phyloP scores from a whole-genome alignment of 208 protist genomes.

The Leishmania martiniquensis region DNA sequence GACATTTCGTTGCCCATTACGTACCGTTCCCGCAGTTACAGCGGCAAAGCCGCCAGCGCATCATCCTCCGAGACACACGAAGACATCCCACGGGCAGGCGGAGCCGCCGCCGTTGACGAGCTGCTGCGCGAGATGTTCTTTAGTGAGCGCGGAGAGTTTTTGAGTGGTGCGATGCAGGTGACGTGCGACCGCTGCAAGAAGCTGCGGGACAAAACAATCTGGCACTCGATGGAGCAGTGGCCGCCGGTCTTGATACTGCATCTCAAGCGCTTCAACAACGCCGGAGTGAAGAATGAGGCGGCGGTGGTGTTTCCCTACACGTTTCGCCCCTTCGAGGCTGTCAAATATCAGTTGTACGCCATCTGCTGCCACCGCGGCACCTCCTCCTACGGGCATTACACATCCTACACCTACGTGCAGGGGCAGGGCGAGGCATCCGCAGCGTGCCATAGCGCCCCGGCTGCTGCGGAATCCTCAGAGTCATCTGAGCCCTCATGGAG shows the following conservation, averaged over 20 bases:
- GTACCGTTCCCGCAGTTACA: slow-evolving; percentile 1
- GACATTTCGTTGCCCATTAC: slow-evolving; percentile 76
- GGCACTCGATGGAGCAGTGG: slow-evolving; percentile 54
- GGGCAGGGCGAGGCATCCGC: slow-evolving; percentile 9
- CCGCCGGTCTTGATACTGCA: slow-evolving; percentile 77
- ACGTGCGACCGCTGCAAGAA: slow-evolving; percentile 68
- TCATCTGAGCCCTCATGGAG: not conserved
- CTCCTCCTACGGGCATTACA: slow-evolving; percentile 80
- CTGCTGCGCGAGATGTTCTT: slow-evolving; percentile 58
- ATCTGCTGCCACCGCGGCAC: slow-evolving; percentile 80
- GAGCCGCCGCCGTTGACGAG: slow-evolving; percentile 31
- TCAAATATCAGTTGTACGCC: slow-evolving; percentile 71
- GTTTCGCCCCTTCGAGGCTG: slow-evolving; percentile 37
- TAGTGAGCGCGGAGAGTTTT: slow-evolving; percentile 53
- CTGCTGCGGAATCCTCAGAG: not conserved
- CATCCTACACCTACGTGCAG: slow-evolving; percentile 62
- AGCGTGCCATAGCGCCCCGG: not conserved
- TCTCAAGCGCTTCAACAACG: slow-evolving; percentile 80
- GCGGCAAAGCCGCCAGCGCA: not conserved
- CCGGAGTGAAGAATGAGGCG: slow-evolving; percentile 59
- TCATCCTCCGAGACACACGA: not conserved
- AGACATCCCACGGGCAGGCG: not conserved
- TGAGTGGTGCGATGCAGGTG: slow-evolving; percentile 63
- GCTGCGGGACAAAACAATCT: slow-evolving; percentile 49
- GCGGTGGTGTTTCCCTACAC: slow-evolving; percentile 62